These are phyloP conservation scores for Cutaneotrichosporon daszewskae DNA, from an alignment of 1,284 basidiomycete species.

Conservation along the genomic window DNA sequence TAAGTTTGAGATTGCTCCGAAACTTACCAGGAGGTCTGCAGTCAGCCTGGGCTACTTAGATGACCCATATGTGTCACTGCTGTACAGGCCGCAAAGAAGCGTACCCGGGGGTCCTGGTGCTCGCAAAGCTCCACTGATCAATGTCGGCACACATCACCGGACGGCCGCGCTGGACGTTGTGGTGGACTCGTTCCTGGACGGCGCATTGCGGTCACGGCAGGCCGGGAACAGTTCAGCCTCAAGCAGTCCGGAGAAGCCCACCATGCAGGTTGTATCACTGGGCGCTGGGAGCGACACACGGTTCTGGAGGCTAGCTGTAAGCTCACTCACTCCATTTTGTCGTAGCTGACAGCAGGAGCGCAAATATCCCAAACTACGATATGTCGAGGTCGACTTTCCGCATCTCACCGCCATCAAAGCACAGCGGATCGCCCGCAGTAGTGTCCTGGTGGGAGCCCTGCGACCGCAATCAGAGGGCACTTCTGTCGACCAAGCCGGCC, in stretches of 20 bases:
- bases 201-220: conserved; percentile 19
- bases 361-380: conserved; percentile 43
- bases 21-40: conserved; percentile 53
- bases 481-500: background rate
- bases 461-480: background rate
- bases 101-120: conserved; percentile 5
- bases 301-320: conserved; percentile 81
- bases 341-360: conserved; percentile 1
- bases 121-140: conserved; percentile 71
- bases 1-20: conserved; percentile 45
- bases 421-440: conserved; percentile 68
- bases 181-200: conserved; percentile 63
- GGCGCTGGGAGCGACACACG: conserved; percentile 90
- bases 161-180: conserved; percentile 73
- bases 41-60: conserved; percentile 66
- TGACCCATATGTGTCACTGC: conserved; percentile 63
- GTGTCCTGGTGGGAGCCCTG: conserved; percentile 51
- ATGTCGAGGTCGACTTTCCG: conserved; percentile 86
- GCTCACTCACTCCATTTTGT: no score
- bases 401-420: conserved; percentile 79
- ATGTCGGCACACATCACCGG: conserved; percentile 86
- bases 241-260: no score
- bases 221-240: background rate
- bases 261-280: conserved; percentile 73
- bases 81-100: conserved; percentile 52